Evolutionary conservation across 1,139 yeast genomes (phyloP).

Genomic region (Candida sp.): DNA sequence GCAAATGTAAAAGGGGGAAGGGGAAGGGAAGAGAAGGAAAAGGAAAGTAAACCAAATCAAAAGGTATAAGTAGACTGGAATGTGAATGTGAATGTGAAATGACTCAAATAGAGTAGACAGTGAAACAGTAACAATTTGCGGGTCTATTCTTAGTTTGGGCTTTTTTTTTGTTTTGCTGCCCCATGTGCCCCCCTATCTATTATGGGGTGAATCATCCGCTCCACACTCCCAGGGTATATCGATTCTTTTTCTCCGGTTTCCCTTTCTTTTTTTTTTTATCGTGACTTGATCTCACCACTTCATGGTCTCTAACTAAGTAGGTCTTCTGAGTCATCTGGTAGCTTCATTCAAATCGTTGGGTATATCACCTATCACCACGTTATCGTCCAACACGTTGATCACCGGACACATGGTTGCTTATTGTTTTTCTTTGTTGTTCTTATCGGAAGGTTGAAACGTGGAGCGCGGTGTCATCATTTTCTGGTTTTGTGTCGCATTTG

Average conservation of each 20-base stretch:
- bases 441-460: conserved; percentile 1
- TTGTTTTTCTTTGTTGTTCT: background rate
- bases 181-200: conserved; percentile 1
- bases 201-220: background rate
- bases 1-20: background rate
- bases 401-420: background rate
- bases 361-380: no score
- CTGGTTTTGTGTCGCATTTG: background rate
- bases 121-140: background rate
- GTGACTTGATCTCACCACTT: no score
- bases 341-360: no score
- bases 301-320: no score
- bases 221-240: no score
- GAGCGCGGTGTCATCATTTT: background rate
- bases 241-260: background rate
- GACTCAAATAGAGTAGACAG: background rate
- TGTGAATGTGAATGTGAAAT: background rate
- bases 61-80: background rate
- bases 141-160: background rate
- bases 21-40: background rate
- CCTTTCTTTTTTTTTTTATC: background rate
- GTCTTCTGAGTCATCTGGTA: no score
- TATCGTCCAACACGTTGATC: no score
- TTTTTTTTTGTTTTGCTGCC: background rate
- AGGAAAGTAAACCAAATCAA: background rate